A percentile compares a stretch with the other conserved stretches of the same genome.
These are phyloP conservation scores for Casuarina equisetifolia DNA, from an alignment of 306 rosid species.

Conservation along the genomic window DNA sequence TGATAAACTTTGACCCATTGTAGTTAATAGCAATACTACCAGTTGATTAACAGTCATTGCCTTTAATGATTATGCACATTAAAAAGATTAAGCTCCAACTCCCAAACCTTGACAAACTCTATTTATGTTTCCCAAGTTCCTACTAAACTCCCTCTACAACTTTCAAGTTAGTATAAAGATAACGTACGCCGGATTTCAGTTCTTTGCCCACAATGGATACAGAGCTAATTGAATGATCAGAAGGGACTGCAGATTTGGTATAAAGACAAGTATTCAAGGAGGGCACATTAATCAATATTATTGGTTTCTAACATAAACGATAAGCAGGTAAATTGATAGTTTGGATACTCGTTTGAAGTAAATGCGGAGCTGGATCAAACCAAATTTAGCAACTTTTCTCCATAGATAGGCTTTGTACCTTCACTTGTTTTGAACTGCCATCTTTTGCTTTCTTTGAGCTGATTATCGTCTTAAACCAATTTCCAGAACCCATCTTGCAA, in stretches of 20 bases:
- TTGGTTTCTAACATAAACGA: neutral
- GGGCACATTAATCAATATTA: neutral
- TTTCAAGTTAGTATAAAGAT: neutral
- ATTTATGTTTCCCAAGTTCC: slow-evolving; percentile 14
- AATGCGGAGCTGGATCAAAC: slow-evolving; percentile 7
- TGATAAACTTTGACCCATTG: slow-evolving; percentile 11
- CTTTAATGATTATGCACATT: slow-evolving; percentile 2
- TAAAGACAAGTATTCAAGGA: neutral
- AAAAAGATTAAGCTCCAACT: slow-evolving; percentile 11
- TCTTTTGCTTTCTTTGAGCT: slow-evolving; percentile 58
- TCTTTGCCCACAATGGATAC: neutral
- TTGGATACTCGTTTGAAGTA: neutral
- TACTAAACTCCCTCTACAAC: neutral
- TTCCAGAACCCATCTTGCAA: slow-evolving; percentile 80
- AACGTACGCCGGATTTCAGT: slow-evolving; percentile 1
- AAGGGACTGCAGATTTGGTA: neutral
- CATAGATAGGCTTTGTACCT: slow-evolving; percentile 48
- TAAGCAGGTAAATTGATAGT: neutral
- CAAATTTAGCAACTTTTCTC: slow-evolving; percentile 7
- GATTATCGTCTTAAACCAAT: slow-evolving; percentile 78
- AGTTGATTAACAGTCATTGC: slow-evolving; percentile 8
- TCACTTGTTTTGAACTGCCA: slow-evolving; percentile 62
- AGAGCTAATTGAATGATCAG: slow-evolving; percentile 11
- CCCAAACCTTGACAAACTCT: slow-evolving; percentile 6
- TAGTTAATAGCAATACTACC: slow-evolving; percentile 17